phyloP scores from a whole-genome alignment of 164 flowering plant species.

The Saururus chinensis region DNA sequence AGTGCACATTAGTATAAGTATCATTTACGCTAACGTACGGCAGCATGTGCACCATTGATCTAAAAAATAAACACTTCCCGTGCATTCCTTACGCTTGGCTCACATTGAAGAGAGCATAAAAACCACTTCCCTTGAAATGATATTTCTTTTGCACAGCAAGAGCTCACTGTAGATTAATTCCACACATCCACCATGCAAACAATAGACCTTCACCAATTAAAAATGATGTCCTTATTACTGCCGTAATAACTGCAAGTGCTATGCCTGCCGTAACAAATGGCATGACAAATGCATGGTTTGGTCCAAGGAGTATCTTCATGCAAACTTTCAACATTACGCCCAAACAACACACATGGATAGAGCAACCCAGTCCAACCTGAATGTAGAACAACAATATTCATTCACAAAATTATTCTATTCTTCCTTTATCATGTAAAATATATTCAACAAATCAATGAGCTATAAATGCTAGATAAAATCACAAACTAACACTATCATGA shows the following conservation, averaged over 20 bases:
- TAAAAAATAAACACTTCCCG: too few relatives aligned
- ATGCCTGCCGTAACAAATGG: conserved; percentile 83
- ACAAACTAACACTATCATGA: too few relatives aligned
- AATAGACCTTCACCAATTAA: conserved; percentile 70
- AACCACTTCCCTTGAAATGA: conserved; percentile 99
- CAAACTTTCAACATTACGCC: conserved; percentile 63
- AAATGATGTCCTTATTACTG: conserved; percentile 51
- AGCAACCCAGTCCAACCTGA: conserved; percentile 79
- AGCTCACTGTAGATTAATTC: conserved; percentile 90
- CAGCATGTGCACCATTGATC: too few relatives aligned
- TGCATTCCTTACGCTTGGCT: too few relatives aligned
- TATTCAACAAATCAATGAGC: too few relatives aligned
- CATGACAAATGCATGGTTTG: conserved; percentile 78
- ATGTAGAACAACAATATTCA: background rate
- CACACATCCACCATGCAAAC: conserved; percentile 97
- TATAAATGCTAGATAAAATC: too few relatives aligned
- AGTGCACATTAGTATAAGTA: too few relatives aligned
- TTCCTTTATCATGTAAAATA: too few relatives aligned
- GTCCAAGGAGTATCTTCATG: conserved; percentile 77
- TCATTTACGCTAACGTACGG: too few relatives aligned
- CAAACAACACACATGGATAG: conserved; percentile 91
- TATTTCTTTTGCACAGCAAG: conserved; percentile 78
- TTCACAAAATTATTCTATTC: background rate
- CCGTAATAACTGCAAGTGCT: conserved; percentile 66
- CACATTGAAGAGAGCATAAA: too few relatives aligned